These are phyloP conservation scores for Vishniacozyma victoriae DNA, from an alignment of 768 basidiomycete genomes.

Conservation along the genomic window DNA sequence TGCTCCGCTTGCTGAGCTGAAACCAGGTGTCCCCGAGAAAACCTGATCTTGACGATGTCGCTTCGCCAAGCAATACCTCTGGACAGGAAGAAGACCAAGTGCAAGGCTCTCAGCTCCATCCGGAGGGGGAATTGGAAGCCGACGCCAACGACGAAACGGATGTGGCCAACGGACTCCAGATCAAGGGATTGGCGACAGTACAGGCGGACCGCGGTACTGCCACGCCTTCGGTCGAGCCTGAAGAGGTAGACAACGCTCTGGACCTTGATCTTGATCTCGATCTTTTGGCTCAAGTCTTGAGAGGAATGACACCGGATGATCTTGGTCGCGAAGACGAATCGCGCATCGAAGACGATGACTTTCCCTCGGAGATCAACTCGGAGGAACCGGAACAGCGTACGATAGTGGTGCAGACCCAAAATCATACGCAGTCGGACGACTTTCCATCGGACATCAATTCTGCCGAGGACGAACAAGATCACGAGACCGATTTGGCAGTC, in stretches of 20 bases:
- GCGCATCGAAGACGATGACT: conserved; percentile 1
- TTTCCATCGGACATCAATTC: neutral
- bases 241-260: too few relatives aligned
- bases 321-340: neutral
- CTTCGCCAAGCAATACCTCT: neutral
- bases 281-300: too few relatives aligned
- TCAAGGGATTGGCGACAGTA: too few relatives aligned
- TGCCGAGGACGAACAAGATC: conserved; percentile 1
- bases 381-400: neutral
- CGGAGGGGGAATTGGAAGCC: too few relatives aligned
- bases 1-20: neutral
- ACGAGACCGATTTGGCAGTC: conserved; percentile 8
- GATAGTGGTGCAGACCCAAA: neutral
- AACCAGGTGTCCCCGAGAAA: neutral
- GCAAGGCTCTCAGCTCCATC: too few relatives aligned
- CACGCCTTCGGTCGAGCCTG: too few relatives aligned
- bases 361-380: neutral
- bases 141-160: too few relatives aligned
- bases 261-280: too few relatives aligned
- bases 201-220: too few relatives aligned
- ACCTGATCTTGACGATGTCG: neutral
- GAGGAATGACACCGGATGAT: neutral
- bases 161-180: too few relatives aligned
- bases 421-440: neutral
- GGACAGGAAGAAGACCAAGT: too few relatives aligned